phyloP scores from a whole-genome alignment of 805 yeast genomes.

The Cyberlindnera japonica region DNA sequence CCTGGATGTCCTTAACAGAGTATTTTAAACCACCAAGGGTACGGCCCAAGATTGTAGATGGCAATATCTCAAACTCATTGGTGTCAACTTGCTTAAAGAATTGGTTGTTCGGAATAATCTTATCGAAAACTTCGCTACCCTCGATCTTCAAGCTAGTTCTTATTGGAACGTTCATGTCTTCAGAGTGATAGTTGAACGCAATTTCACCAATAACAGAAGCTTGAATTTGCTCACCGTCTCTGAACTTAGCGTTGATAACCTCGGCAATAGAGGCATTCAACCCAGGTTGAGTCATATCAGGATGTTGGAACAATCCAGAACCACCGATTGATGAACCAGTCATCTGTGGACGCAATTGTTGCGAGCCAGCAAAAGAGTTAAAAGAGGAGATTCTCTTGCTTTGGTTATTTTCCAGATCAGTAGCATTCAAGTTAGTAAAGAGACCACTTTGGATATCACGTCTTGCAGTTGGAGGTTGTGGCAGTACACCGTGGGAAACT shows the following conservation, averaged over 20 bases:
- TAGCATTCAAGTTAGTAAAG: slow-evolving; percentile 41
- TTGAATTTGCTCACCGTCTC: slow-evolving; percentile 57
- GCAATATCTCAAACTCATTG: slow-evolving; percentile 42
- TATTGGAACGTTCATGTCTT: slow-evolving; percentile 33
- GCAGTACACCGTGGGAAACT: slow-evolving; percentile 15
- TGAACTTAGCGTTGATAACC: slow-evolving; percentile 68
- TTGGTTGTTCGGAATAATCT: slow-evolving; percentile 48
- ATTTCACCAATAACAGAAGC: slow-evolving; percentile 80
- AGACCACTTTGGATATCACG: slow-evolving; percentile 43
- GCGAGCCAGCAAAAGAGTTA: slow-evolving; percentile 28
- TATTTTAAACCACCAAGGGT: slow-evolving; percentile 84
- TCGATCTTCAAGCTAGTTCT: slow-evolving; percentile 42
- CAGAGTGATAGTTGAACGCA: slow-evolving; percentile 64
- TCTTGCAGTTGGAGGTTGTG: slow-evolving; percentile 24
- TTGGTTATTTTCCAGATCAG: slow-evolving; percentile 29
- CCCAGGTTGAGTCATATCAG: slow-evolving; percentile 53
- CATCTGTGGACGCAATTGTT: slow-evolving; percentile 37
- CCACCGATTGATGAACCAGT: slow-evolving; percentile 40
- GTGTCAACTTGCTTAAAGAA: slow-evolving; percentile 48
- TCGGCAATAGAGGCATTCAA: slow-evolving; percentile 85
- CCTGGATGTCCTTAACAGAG: slow-evolving; percentile 45
- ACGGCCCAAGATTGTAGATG: slow-evolving; percentile 51
- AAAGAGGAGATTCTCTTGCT: slow-evolving; percentile 26
- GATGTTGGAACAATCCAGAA: slow-evolving; percentile 44
- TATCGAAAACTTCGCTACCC: slow-evolving; percentile 39